These are phyloP conservation scores for Cordyceps javanica DNA, from an alignment of 2,329 filamentous ascomycete genomes.

Conservation along the genomic window DNA sequence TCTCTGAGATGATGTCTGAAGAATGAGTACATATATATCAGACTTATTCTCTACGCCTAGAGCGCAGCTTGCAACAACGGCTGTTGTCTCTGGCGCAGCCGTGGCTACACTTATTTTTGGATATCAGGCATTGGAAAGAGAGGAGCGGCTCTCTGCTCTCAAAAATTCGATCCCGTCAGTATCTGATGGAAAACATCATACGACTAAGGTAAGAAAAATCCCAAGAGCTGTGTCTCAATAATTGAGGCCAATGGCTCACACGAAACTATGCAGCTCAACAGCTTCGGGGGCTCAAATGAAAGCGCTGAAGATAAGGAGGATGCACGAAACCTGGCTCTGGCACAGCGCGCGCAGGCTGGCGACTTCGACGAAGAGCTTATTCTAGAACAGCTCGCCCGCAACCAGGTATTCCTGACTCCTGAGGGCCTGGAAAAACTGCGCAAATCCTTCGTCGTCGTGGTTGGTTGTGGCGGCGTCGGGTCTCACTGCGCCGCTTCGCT, in stretches of 20 bases:
- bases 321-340: slow-evolving; percentile 51
- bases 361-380: slow-evolving; percentile 75
- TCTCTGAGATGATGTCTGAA: slow-evolving; percentile 15
- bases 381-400: slow-evolving; percentile 88
- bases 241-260: slow-evolving; percentile 17
- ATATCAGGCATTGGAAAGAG: slow-evolving; percentile 53
- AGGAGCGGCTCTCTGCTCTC: slow-evolving; percentile 47
- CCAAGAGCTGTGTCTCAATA: slow-evolving; percentile 5
- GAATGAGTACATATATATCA: slow-evolving; percentile 39
- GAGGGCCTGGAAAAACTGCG: slow-evolving; percentile 76
- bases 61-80: slow-evolving; percentile 64
- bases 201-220: slow-evolving; percentile 13
- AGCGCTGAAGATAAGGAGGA: slow-evolving; percentile 52
- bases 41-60: slow-evolving; percentile 39
- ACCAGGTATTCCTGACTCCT: slow-evolving; percentile 82
- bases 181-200: slow-evolving; percentile 16
- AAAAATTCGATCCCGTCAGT: slow-evolving; percentile 52
- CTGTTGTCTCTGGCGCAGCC: slow-evolving; percentile 56
- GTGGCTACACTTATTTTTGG: slow-evolving; percentile 56
- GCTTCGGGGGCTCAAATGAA: slow-evolving; percentile 49
- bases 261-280: slow-evolving; percentile 45
- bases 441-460: slow-evolving; percentile 75
- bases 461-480: slow-evolving; percentile 91
- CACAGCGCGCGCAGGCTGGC: slow-evolving; percentile 53
- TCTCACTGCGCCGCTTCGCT: slow-evolving; percentile 85